Conservation (phyloP, 305 asterid species). For the Fraxinus xanthoxyloides region DNA sequence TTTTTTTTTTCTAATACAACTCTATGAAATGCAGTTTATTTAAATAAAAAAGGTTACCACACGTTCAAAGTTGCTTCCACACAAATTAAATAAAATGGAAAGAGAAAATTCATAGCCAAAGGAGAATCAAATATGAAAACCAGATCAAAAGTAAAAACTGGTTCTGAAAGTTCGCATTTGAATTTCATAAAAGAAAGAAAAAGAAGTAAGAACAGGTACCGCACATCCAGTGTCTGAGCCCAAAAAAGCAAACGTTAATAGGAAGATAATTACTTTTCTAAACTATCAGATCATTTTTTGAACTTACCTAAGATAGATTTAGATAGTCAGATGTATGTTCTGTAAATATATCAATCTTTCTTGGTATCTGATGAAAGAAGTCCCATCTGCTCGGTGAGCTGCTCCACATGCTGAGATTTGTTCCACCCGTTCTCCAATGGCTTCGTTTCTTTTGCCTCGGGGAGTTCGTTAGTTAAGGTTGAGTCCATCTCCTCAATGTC, state of each 20-base stretch:
- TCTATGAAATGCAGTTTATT: background rate
- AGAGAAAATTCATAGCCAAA: background rate
- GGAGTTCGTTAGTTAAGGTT: constrained; percentile 34
- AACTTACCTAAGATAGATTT: background rate
- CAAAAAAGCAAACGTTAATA: constrained; percentile 1
- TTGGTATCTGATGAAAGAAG: constrained; percentile 59
- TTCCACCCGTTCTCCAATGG: constrained; percentile 52
- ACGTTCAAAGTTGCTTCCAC: background rate
- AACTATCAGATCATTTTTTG: background rate
- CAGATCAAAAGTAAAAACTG: background rate
- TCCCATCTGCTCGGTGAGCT: constrained; percentile 81
- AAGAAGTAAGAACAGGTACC: background rate
- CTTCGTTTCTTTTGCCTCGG: constrained; percentile 40
- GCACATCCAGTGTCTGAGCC: constrained; percentile 9
- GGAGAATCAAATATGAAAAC: background rate
- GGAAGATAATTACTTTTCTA: background rate
- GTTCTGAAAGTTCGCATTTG: background rate
- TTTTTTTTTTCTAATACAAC: too few species aligned
- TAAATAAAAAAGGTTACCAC: background rate
- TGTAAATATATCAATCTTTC: constrained; percentile 33
- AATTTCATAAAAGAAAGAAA: background rate
- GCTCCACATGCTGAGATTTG: constrained; percentile 52
- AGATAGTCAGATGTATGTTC: constrained; percentile 19
- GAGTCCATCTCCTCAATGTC: constrained; percentile 49
- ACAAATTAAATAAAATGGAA: background rate